phyloP scores from a whole-genome alignment of 1,284 basidiomycete genomes.

The Cerioporus squamosus region DNA sequence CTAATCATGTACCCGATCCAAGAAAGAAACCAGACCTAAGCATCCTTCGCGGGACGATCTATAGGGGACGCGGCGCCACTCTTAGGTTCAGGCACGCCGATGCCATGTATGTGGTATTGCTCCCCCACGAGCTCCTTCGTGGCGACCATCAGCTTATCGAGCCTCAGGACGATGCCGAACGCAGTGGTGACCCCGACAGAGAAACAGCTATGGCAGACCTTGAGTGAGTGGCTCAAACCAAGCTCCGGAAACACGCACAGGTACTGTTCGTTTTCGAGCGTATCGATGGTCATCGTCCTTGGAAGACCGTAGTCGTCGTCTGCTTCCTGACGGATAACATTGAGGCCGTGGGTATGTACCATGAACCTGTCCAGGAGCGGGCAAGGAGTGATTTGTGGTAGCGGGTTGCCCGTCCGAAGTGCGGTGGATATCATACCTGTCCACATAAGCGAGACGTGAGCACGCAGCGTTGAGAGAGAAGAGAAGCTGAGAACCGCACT shows the following conservation, averaged over 20 bases:
- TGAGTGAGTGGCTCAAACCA: background rate
- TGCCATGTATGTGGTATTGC: constrained; percentile 76
- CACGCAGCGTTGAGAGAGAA: background rate
- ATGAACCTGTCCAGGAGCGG: constrained; percentile 81
- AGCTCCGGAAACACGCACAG: constrained; percentile 45
- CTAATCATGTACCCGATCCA: background rate
- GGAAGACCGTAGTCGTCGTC: constrained; percentile 76
- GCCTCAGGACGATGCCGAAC: constrained; percentile 64
- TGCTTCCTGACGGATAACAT: constrained; percentile 64
- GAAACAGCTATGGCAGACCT: constrained; percentile 53
- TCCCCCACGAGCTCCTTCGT: constrained; percentile 83
- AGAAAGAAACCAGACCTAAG: background rate
- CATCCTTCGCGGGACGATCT: constrained; percentile 19
- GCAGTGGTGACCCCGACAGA: constrained; percentile 78
- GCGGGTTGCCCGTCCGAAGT: constrained; percentile 73
- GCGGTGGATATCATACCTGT: constrained; percentile 72
- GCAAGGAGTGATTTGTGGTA: constrained; percentile 88
- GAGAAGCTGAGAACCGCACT: constrained; percentile 47
- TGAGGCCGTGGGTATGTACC: constrained; percentile 61
- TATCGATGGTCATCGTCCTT: constrained; percentile 63
- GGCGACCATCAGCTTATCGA: constrained; percentile 77
- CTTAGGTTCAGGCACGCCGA: constrained; percentile 43
- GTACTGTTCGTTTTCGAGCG: constrained; percentile 72
- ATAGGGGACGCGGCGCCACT: background rate
- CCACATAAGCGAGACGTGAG: background rate